These are phyloP conservation scores for Prinsepia uniflora DNA, from an alignment of 306 rosid species.

Conservation along the genomic window DNA sequence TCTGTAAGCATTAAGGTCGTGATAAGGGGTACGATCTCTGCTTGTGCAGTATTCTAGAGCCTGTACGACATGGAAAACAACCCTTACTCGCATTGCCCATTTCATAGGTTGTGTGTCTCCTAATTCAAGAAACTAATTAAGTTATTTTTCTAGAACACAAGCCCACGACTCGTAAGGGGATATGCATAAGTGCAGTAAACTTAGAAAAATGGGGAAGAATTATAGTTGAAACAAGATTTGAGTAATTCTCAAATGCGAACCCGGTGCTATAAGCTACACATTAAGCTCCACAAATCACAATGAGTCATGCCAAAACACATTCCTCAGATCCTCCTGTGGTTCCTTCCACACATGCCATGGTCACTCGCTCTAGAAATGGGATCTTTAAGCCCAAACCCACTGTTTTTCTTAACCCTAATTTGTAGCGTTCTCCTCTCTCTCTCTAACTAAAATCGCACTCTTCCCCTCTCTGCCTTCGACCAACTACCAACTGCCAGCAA, in stretches of 20 bases:
- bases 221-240: neutral
- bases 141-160: constrained; percentile 17
- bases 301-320: too few relatives aligned
- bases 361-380: too few relatives aligned
- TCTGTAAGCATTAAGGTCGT: constrained; percentile 80
- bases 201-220: neutral
- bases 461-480: too few relatives aligned
- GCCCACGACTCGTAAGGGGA: neutral
- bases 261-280: too few relatives aligned
- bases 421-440: too few relatives aligned
- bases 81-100: constrained; percentile 76
- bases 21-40: constrained; percentile 76
- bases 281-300: too few relatives aligned
- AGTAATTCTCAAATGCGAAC: neutral
- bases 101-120: constrained; percentile 85
- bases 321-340: too few relatives aligned
- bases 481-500: too few relatives aligned
- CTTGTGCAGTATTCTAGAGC: constrained; percentile 84
- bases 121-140: constrained; percentile 30
- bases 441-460: too few relatives aligned
- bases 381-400: too few relatives aligned
- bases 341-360: too few relatives aligned
- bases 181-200: constrained; percentile 18
- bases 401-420: too few relatives aligned
- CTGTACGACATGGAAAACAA: constrained; percentile 81